Evolutionary conservation across 225 moss, liverwort and hornwort genomes (phyloP).

Genomic region (Antitrichia curtipendula): DNA sequence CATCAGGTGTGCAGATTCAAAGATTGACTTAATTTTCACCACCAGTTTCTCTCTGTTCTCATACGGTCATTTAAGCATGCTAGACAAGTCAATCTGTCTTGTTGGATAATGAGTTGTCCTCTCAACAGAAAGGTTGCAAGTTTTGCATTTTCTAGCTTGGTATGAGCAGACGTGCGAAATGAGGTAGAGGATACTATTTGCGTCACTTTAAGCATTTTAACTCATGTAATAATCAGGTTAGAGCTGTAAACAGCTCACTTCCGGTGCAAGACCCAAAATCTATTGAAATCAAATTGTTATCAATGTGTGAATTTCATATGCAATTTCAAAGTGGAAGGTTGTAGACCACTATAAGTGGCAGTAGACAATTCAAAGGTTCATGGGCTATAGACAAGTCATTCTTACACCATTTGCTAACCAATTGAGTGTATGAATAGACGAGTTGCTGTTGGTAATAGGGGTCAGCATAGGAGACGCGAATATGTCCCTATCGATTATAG

Average conservation of each 20-base stretch:
- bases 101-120: background rate
- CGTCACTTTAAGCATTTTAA: background rate
- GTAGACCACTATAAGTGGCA: background rate
- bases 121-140: background rate
- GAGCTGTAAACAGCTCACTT: background rate
- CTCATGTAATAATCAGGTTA: background rate
- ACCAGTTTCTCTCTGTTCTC: background rate
- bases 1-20: constrained; percentile 7
- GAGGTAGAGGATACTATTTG: background rate
- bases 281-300: background rate
- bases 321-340: background rate
- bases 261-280: background rate
- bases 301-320: background rate
- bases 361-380: background rate
- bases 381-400: background rate
- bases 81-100: background rate
- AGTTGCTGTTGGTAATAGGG: background rate
- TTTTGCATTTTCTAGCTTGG: background rate
- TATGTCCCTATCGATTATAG: background rate
- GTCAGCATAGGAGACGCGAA: background rate
- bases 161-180: background rate
- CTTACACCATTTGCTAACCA: background rate
- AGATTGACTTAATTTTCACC: background rate
- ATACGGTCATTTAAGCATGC: background rate
- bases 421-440: background rate